phyloP scores from a whole-genome alignment of 1,284 basidiomycete genomes.

The Tilletia indica region DNA sequence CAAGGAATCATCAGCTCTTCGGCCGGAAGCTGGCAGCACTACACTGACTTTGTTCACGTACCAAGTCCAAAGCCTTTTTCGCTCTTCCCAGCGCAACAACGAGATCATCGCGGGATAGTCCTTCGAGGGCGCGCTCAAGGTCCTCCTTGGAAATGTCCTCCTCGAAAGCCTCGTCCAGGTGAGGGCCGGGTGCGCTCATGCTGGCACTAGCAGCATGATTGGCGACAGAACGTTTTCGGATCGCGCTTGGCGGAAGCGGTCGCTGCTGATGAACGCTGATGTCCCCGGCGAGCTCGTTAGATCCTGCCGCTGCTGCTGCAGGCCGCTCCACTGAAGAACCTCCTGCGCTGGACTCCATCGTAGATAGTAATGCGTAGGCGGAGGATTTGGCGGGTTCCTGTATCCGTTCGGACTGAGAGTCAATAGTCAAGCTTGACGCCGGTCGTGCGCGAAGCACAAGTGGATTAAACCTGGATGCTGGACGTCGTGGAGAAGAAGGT shows the following conservation, averaged over 20 bases:
- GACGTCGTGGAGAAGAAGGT: not conserved
- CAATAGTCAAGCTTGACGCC: not conserved
- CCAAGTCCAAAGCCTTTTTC: constrained; percentile 44
- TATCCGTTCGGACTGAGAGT: not conserved
- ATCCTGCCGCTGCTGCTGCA: not conserved
- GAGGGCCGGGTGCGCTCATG: not conserved
- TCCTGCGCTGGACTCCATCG: not conserved
- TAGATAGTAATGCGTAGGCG: not conserved
- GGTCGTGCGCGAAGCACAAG: not conserved
- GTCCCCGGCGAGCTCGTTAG: not conserved
- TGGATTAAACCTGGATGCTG: not conserved
- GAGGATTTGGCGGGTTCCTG: no score
- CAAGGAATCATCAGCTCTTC: not conserved
- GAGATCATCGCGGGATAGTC: constrained; percentile 37
- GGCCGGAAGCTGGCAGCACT: not conserved
- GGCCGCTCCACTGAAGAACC: not conserved
- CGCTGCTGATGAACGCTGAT: not conserved
- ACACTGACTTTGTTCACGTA: constrained; percentile 12
- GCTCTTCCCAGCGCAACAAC: constrained; percentile 41
- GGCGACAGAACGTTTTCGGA: not conserved
- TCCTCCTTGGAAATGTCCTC: constrained; percentile 43
- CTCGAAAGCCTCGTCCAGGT: constrained; percentile 7
- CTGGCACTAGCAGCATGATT: not conserved
- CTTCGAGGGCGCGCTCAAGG: constrained; percentile 41
- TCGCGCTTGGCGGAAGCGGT: not conserved